Evolutionary conservation across 345 rosid species (phyloP).

Genomic region (Eutrema heterophyllum): DNA sequence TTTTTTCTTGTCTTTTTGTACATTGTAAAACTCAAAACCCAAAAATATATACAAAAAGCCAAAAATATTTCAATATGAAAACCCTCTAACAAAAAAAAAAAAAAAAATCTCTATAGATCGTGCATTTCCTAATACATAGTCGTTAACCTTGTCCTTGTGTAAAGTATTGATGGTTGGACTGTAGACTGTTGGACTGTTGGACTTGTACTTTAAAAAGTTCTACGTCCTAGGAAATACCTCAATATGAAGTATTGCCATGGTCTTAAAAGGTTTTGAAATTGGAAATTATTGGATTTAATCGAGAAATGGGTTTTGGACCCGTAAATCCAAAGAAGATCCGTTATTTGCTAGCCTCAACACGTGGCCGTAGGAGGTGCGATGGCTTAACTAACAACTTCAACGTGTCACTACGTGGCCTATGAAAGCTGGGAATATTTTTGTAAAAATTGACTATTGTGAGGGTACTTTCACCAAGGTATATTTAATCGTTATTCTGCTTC

Average conservation of each 20-base stretch:
- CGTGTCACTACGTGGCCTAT: not conserved
- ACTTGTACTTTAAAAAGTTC: too few relatives aligned
- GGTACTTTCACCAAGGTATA: not conserved
- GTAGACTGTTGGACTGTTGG: too few relatives aligned
- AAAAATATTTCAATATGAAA: too few relatives aligned
- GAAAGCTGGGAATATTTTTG: not conserved
- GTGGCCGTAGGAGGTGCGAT: conserved; percentile 5
- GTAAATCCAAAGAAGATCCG: too few relatives aligned
- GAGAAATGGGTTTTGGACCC: too few relatives aligned
- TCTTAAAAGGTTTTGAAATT: not conserved
- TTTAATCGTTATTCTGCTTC: conserved; percentile 1
- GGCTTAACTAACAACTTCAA: conserved; percentile 1
- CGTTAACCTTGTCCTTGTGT: too few relatives aligned
- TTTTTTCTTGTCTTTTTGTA: too few relatives aligned
- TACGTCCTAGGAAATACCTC: not conserved
- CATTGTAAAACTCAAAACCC: too few relatives aligned
- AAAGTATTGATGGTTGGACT: not conserved
- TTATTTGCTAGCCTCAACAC: not conserved
- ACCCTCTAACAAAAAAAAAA: too few relatives aligned
- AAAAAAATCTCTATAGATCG: too few relatives aligned
- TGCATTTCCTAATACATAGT: too few relatives aligned
- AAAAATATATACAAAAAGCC: too few relatives aligned
- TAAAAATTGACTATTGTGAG: not conserved
- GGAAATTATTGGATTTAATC: not conserved
- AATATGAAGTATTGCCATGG: not conserved